Conservation (phyloP, 2,329 filamentous ascomycete genomes). For the Orbilia javanica region DNA sequence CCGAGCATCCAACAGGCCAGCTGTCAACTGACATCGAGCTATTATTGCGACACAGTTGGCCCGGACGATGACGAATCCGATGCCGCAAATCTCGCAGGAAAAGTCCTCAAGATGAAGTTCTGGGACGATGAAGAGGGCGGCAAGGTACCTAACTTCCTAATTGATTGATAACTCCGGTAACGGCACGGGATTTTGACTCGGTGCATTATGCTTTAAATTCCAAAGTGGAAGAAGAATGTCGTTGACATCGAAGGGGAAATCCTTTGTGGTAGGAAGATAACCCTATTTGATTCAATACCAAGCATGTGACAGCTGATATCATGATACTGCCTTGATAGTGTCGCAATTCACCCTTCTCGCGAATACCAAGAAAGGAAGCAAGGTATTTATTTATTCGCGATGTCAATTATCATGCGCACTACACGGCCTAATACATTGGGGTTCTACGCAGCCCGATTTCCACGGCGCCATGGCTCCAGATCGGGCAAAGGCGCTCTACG, state of each 20-base stretch:
- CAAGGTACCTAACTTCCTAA: slow-evolving; percentile 66
- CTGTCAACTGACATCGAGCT: slow-evolving; percentile 2
- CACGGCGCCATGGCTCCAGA: slow-evolving; percentile 85
- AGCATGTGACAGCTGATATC: slow-evolving; percentile 6
- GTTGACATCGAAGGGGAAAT: slow-evolving; percentile 90
- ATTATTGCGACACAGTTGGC: slow-evolving; percentile 70
- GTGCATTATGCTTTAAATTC: slow-evolving; percentile 40
- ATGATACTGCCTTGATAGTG: slow-evolving; percentile 70
- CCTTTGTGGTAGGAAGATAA: slow-evolving; percentile 79
- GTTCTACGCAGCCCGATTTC: slow-evolving; percentile 79
- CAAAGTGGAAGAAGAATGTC: slow-evolving; percentile 89
- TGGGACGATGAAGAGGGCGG: slow-evolving; percentile 85
- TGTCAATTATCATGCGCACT: neutral
- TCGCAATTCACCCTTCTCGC: slow-evolving; percentile 97
- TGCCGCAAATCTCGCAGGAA: slow-evolving; percentile 82
- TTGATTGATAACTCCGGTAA: neutral
- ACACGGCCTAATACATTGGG: neutral
- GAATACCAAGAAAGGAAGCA: slow-evolving; percentile 93
- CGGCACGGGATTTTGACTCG: slow-evolving; percentile 52
- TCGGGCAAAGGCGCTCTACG: slow-evolving; percentile 83
- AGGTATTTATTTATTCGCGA: slow-evolving; percentile 30
- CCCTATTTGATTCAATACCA: neutral
- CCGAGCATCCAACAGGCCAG: neutral
- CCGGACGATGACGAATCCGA: slow-evolving; percentile 92
- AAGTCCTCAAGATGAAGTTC: slow-evolving; percentile 88